These are phyloP conservation scores for Cercospora canescens DNA, from an alignment of 2,329 filamentous ascomycete genomes.

Conservation along the genomic window DNA sequence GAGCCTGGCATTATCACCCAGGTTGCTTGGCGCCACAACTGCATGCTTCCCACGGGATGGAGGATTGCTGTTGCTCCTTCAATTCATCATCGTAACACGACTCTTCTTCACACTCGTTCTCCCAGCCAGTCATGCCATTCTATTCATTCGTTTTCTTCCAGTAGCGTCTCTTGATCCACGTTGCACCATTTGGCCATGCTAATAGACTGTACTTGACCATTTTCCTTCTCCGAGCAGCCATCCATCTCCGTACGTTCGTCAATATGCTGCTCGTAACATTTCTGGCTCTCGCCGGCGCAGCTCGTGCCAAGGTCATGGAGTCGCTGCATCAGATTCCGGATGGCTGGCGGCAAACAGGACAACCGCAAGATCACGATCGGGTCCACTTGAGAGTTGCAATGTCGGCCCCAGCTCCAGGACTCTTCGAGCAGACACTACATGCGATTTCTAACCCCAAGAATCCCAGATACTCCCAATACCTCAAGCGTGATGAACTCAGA, in stretches of 20 bases:
- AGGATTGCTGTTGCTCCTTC: background rate
- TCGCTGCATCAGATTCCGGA: constrained; percentile 20
- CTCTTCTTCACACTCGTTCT: background rate
- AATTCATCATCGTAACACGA: background rate
- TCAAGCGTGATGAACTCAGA: constrained; percentile 62
- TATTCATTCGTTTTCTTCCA: background rate
- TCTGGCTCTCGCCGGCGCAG: constrained; percentile 17
- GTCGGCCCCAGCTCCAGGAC: constrained; percentile 13
- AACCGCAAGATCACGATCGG: constrained; percentile 18
- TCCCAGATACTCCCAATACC: constrained; percentile 60
- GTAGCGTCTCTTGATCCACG: background rate
- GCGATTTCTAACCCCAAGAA: constrained; percentile 63
- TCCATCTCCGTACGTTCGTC: background rate
- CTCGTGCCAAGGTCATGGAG: constrained; percentile 23
- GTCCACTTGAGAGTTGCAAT: constrained; percentile 26
- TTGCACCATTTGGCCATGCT: too few relatives aligned
- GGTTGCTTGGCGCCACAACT: background rate
- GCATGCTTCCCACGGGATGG: background rate
- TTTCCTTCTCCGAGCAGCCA: background rate
- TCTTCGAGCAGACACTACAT: constrained; percentile 59
- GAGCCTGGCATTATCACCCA: background rate
- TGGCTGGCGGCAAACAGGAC: constrained; percentile 23
- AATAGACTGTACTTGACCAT: too few relatives aligned
- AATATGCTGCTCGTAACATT: background rate
- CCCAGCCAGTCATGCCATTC: too few relatives aligned